Evolutionary conservation across 2,329 filamentous ascomycete species (phyloP).

Genomic region (Colletotrichum kahawae): DNA sequence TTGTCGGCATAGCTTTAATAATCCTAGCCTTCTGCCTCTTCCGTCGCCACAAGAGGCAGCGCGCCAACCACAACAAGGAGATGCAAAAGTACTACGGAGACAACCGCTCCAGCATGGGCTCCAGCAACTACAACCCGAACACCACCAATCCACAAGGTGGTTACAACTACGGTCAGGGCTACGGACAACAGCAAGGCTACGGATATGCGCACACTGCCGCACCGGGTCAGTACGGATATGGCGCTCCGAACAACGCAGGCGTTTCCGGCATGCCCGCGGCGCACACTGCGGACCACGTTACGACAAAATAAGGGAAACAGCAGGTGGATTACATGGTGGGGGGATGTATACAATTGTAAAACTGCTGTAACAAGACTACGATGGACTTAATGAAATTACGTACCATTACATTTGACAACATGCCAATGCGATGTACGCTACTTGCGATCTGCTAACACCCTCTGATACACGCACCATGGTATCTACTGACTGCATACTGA

Average conservation of each 20-base stretch:
- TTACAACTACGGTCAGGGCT: background rate
- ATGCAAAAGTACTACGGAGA: conserved; percentile 15
- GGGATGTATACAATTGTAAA: background rate
- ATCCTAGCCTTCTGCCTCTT: background rate
- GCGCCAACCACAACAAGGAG: background rate
- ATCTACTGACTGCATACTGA: background rate
- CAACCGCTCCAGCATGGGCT: conserved; percentile 9
- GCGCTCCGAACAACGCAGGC: background rate
- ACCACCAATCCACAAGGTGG: background rate
- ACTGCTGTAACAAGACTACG: background rate
- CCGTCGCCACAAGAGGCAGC: background rate
- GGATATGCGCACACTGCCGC: conserved; percentile 5
- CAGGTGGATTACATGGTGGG: background rate
- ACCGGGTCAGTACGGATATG: conserved; percentile 1
- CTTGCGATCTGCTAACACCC: background rate
- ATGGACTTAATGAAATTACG: background rate
- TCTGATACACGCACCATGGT: background rate
- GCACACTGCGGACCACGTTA: background rate
- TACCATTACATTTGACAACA: background rate
- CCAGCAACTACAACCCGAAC: background rate
- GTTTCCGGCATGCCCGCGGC: background rate
- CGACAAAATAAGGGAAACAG: background rate
- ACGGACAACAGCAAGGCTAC: conserved; percentile 5
- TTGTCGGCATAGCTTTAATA: background rate
- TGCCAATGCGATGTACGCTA: background rate